Evolutionary conservation across 805 yeast species (phyloP).

Genomic region (Hyphopichia homilentoma): DNA sequence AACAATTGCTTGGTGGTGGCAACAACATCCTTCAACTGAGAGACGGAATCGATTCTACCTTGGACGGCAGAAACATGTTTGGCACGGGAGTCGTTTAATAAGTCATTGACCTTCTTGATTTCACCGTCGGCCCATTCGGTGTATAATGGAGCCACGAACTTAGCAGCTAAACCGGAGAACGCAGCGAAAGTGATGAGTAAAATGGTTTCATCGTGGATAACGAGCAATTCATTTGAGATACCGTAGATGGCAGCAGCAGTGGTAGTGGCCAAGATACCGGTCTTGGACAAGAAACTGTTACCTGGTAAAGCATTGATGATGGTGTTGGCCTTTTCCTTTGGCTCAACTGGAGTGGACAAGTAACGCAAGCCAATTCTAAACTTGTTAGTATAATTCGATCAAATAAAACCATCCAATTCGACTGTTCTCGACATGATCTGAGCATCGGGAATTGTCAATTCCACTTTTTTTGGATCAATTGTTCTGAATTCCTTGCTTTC

Average conservation of each 20-base stretch:
- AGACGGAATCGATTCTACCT: constrained; percentile 83
- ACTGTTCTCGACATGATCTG: too few species aligned
- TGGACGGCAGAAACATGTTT: constrained; percentile 92
- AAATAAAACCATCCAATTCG: not conserved
- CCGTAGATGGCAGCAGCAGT: constrained; percentile 95
- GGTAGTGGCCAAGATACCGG: constrained; percentile 91
- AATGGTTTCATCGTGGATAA: constrained; percentile 91
- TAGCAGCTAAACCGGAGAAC: constrained; percentile 71
- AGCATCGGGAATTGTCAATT: not conserved
- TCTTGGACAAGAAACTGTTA: constrained; percentile 79
- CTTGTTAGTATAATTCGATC: constrained; percentile 25
- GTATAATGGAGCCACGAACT: constrained; percentile 90
- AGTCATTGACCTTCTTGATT: constrained; percentile 72
- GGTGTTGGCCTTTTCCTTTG: constrained; percentile 86
- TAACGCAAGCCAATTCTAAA: constrained; percentile 58
- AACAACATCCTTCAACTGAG: constrained; percentile 88
- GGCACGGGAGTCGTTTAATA: constrained; percentile 82
- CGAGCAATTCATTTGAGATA: constrained; percentile 87
- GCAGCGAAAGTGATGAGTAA: constrained; percentile 77
- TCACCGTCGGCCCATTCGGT: constrained; percentile 90
- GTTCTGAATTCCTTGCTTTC: too few species aligned
- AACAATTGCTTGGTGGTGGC: constrained; percentile 87
- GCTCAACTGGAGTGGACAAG: constrained; percentile 71
- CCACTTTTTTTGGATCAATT: too few species aligned
- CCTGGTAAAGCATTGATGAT: constrained; percentile 94